phyloP scores from a whole-genome alignment of 1,139 yeast genomes.

The Blastobotrys proliferans region DNA sequence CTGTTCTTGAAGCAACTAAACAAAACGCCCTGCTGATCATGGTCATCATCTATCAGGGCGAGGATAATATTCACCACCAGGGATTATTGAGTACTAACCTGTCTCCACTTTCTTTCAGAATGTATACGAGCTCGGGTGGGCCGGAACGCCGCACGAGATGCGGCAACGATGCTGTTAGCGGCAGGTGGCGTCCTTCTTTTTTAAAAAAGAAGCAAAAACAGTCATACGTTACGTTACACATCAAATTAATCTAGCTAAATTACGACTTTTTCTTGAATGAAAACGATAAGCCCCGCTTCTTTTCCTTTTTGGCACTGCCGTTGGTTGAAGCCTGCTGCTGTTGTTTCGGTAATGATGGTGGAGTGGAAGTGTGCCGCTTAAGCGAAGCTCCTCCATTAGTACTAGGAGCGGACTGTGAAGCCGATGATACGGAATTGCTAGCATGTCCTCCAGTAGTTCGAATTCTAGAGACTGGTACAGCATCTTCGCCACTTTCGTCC shows the following conservation, averaged over 20 bases:
- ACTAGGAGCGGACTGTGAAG: not conserved
- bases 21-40: too few species aligned
- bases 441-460: slow-evolving; percentile 4
- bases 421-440: not conserved
- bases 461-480: slow-evolving; percentile 6
- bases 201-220: too few species aligned
- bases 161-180: too few species aligned
- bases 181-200: too few species aligned
- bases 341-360: slow-evolving; percentile 2
- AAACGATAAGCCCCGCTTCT: slow-evolving; percentile 23
- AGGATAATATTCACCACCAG: too few species aligned
- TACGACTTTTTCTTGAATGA: slow-evolving; percentile 15
- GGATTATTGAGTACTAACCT: too few species aligned
- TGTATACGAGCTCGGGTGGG: too few species aligned
- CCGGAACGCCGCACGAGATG: too few species aligned
- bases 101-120: too few species aligned
- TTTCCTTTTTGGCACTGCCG: slow-evolving; percentile 12
- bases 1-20: too few species aligned
- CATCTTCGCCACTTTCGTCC: slow-evolving; percentile 7
- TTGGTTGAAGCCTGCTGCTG: not conserved
- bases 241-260: too few species aligned
- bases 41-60: too few species aligned
- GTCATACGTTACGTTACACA: slow-evolving; percentile 1
- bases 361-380: slow-evolving; percentile 8
- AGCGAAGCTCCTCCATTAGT: slow-evolving; percentile 4